Percentiles rank a stretch among this genome's conserved stretches.
These are phyloP conservation scores for Monosporozyma siamensis DNA, from an alignment of 805 yeast genomes.

Conservation along the genomic window DNA sequence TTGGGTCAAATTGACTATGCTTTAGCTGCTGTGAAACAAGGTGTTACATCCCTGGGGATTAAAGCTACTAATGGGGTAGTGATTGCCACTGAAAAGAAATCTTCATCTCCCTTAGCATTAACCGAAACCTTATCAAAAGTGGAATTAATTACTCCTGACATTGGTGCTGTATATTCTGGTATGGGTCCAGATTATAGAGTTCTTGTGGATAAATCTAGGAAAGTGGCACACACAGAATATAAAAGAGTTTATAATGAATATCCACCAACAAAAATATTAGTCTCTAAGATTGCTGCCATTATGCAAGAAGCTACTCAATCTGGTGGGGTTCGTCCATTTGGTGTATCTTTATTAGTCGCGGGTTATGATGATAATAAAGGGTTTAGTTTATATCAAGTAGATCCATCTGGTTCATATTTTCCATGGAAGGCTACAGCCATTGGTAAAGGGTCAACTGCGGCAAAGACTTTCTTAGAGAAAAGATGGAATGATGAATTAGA, in stretches of 20 bases:
- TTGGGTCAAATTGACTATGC: constrained; percentile 97
- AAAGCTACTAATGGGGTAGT: constrained; percentile 93
- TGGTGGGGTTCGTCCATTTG: constrained; percentile 99
- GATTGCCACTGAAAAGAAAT: constrained; percentile 90
- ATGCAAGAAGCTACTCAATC: constrained; percentile 99
- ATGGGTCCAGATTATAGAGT: constrained; percentile 99
- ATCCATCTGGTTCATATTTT: constrained; percentile 94
- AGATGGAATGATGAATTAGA: constrained; percentile 98
- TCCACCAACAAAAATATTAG: constrained; percentile 92
- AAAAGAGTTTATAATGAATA: constrained; percentile 91
- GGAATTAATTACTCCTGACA: constrained; percentile 80
- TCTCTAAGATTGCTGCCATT: constrained; percentile 87
- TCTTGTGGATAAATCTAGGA: constrained; percentile 85
- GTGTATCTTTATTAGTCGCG: constrained; percentile 88
- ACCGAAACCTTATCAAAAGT: constrained; percentile 70
- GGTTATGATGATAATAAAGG: constrained; percentile 76
- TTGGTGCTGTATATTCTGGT: constrained; percentile 94
- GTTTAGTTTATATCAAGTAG: constrained; percentile 87
- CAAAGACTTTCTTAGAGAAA: constrained; percentile 93
- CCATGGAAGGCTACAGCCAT: constrained; percentile 99
- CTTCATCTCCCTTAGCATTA: constrained; percentile 68
- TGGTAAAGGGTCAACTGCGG: constrained; percentile 93
- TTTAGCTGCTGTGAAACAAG: constrained; percentile 92
- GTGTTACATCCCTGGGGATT: constrained; percentile 93
- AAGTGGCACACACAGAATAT: constrained; percentile 84